A percentile compares a stretch with the other conserved stretches of the same genome.
phyloP scores from a whole-genome alignment of 1,284 basidiomycete genomes.

The Apiotrichum sp. region DNA sequence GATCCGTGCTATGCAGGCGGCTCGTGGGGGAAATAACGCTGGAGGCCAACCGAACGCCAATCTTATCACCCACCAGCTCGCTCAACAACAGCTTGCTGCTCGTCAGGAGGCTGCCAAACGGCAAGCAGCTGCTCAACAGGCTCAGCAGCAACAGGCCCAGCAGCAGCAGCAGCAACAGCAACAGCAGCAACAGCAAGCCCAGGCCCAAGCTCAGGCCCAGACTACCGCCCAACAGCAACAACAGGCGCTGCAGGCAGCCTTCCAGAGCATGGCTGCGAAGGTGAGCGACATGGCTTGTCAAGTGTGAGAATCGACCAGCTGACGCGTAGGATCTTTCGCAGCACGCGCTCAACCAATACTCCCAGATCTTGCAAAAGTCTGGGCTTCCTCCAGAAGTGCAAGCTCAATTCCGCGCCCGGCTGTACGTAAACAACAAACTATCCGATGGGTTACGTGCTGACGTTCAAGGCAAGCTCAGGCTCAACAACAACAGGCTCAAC shows the following conservation, averaged over 20 bases:
- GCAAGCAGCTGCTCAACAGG: not conserved
- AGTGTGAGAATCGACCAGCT: not conserved
- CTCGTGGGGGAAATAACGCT: conserved; percentile 6
- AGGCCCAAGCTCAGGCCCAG: not conserved
- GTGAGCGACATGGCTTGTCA: not conserved
- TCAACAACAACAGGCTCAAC: not conserved
- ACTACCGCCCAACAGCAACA: conserved; percentile 3
- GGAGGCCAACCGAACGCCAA: conserved; percentile 2
- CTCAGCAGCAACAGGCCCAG: conserved; percentile 10
- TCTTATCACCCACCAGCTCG: conserved; percentile 12
- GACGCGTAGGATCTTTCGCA: conserved; percentile 7
- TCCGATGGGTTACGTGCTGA: not conserved
- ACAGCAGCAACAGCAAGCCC: conserved; percentile 4
- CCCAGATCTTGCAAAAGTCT: conserved; percentile 4
- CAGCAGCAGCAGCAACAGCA: conserved; percentile 10
- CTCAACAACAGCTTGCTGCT: not conserved
- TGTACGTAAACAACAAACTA: conserved; percentile 1
- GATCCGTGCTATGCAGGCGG: conserved; percentile 17
- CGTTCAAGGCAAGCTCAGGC: not conserved
- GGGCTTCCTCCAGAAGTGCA: conserved; percentile 12
- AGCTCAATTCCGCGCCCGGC: conserved; percentile 1
- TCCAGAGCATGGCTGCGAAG: conserved; percentile 6
- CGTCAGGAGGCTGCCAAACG: not conserved
- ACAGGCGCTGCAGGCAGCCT: conserved; percentile 3
- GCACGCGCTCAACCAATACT: conserved; percentile 12